A percentile compares a stretch with the other conserved stretches of the same genome.
Conservation (phyloP, 2,329 filamentous ascomycete species). For the Hortaea werneckii region DNA sequence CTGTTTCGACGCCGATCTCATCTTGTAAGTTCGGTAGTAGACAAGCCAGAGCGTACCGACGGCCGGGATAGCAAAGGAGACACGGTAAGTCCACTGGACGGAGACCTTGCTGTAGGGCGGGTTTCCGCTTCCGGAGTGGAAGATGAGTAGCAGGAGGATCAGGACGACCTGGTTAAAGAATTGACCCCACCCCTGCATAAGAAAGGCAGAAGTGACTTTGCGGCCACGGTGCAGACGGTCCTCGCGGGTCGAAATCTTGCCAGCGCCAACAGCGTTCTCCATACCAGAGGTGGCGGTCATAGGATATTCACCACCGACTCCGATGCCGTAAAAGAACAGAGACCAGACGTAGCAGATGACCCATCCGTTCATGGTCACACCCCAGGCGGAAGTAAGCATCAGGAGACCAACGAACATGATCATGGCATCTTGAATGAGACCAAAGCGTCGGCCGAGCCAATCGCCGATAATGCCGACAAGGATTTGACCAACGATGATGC, state of each 20-base stretch:
- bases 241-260: slow-evolving; percentile 79
- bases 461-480: slow-evolving; percentile 72
- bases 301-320: slow-evolving; percentile 78
- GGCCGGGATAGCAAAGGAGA: slow-evolving; percentile 86
- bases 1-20: slow-evolving; percentile 78
- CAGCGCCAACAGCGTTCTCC: slow-evolving; percentile 64
- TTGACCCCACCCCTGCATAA: slow-evolving; percentile 99
- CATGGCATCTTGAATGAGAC: slow-evolving; percentile 84
- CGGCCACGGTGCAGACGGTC: slow-evolving; percentile 92
- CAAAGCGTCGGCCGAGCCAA: slow-evolving; percentile 83
- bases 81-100: slow-evolving; percentile 81
- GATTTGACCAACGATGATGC: slow-evolving; percentile 91
- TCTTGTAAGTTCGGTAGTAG: slow-evolving; percentile 93
- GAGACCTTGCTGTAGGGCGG: slow-evolving; percentile 69
- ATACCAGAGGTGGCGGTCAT: slow-evolving; percentile 95
- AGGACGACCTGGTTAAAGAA: slow-evolving; percentile 86
- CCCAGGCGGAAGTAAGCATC: slow-evolving; percentile 89
- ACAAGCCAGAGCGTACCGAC: slow-evolving; percentile 87
- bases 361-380: slow-evolving; percentile 76
- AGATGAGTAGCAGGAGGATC: slow-evolving; percentile 76
- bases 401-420: slow-evolving; percentile 92
- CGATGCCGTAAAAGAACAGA: slow-evolving; percentile 77
- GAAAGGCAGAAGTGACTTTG: slow-evolving; percentile 88
- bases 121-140: slow-evolving; percentile 68
- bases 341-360: slow-evolving; percentile 95